Base-by-base conservation (phyloP, 306 rosid species). In the Astragalus glycyphyllos region DNA sequence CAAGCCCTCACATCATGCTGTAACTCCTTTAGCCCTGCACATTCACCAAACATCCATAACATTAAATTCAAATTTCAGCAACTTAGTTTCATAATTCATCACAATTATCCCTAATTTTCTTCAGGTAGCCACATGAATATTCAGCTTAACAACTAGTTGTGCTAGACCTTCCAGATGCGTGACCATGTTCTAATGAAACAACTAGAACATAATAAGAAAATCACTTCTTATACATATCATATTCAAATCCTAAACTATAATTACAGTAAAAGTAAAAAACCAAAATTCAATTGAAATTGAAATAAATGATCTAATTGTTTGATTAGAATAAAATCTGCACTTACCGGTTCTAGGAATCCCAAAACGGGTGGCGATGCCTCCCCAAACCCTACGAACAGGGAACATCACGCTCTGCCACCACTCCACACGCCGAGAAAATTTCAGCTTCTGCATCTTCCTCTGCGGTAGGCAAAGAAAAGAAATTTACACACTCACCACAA, bases 1-100 rank as follows among this genome's bases (percentile, higher is more conserved):
- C 96, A 88, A 5, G 89, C 76, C 58, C 74, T 84, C 72, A 93
- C 88, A 65, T 93, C 97, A 15, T 69, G 75, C 6, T 81, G 73
- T 34, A 92, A 83, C 77, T 85, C 86, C 73, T 76, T 45, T 3
- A 86, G 23, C 34, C 97, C 97, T 92, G 79, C 32, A 70, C 35
- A 66, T 40, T 40, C 45, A 40, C 1, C 45, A 40, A 40, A 40
- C 45, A 40, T 2, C 23, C 42, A 38, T 0, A 38, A 2, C 42
- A 7, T 10, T 0, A 0, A 40, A 20, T 20, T 40, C 3, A 0
- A 40, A 20, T 20, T 40, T 40, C 45, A 40, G 6, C 3, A 40
- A 8, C 11, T 7, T 2, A 26, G 4, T 26, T 20, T 20, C 23
- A 20, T 20, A 20, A 20, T 20, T 20, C 23, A 20, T 20, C 23